Conservation (phyloP, 2,329 filamentous ascomycete genomes). For the Monosporascus sp. region DNA sequence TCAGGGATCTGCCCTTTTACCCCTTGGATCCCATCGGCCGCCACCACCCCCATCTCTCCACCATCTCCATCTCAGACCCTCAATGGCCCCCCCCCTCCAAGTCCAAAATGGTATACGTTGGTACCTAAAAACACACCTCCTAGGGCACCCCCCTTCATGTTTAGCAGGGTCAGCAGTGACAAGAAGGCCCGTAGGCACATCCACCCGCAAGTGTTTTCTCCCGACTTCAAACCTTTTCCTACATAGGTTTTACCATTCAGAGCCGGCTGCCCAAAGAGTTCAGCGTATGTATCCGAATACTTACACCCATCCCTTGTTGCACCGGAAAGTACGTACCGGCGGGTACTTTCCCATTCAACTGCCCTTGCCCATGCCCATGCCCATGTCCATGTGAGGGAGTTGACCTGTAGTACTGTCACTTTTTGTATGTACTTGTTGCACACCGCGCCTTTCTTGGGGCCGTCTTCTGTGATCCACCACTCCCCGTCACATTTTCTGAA, state of each 20-base stretch:
- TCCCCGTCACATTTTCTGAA: too few species aligned
- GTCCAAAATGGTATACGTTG: too few species aligned
- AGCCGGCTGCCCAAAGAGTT: background rate
- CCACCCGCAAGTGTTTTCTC: background rate
- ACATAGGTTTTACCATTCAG: background rate
- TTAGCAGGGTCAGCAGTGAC: too few species aligned
- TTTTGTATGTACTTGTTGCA: conserved; percentile 8
- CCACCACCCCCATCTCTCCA: background rate
- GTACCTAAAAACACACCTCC: too few species aligned
- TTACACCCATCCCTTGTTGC: background rate
- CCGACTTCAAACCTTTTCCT: background rate
- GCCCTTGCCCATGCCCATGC: background rate
- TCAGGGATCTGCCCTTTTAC: background rate
- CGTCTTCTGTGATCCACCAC: conserved; percentile 16
- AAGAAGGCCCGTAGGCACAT: background rate
- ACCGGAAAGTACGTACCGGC: background rate
- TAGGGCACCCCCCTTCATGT: too few species aligned
- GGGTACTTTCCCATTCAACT: background rate
- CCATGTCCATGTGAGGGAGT: background rate
- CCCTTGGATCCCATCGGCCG: background rate
- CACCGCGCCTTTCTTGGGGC: conserved; percentile 24
- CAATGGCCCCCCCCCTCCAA: too few species aligned
- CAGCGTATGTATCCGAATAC: background rate
- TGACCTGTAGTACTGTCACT: background rate
- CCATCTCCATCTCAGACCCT: background rate